These are phyloP conservation scores for Lithocarpus polystachyus DNA, from an alignment of 306 rosid species.

Conservation along the genomic window DNA sequence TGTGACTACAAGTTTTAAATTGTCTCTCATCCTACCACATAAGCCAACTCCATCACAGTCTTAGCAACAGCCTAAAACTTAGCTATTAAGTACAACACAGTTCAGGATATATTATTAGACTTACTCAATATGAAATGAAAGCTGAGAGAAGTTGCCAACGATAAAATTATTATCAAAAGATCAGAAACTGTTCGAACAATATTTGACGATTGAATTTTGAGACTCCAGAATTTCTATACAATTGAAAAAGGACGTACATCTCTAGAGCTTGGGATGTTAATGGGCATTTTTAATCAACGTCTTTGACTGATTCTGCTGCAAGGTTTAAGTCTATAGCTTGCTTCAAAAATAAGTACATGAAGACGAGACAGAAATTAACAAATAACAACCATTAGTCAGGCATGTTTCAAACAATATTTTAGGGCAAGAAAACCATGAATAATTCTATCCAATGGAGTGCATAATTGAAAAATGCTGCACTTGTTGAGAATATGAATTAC, in stretches of 20 bases:
- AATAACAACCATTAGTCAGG: background rate
- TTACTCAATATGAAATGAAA: too few species aligned
- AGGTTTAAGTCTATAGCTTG: slow-evolving; percentile 83
- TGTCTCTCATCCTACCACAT: too few species aligned
- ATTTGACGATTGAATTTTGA: background rate
- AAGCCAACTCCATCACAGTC: too few species aligned
- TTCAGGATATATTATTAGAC: too few species aligned
- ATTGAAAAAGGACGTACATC: slow-evolving; percentile 45
- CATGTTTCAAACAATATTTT: background rate
- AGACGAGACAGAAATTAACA: background rate
- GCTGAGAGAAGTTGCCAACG: too few species aligned
- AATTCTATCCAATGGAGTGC: background rate
- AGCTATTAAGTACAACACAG: too few species aligned
- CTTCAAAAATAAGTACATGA: background rate
- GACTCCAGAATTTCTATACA: background rate
- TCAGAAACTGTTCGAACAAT: background rate
- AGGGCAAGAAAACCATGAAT: background rate
- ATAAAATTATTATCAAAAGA: background rate
- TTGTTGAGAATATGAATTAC: too few species aligned
- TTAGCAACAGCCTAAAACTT: too few species aligned
- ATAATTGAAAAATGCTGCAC: too few species aligned
- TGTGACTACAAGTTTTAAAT: too few species aligned
- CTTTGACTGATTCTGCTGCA: slow-evolving; percentile 69
- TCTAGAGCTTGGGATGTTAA: slow-evolving; percentile 65
- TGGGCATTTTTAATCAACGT: slow-evolving; percentile 54